Base-by-base conservation (phyloP, 768 basidiomycete species). In the Dentipellis sp. region DNA sequence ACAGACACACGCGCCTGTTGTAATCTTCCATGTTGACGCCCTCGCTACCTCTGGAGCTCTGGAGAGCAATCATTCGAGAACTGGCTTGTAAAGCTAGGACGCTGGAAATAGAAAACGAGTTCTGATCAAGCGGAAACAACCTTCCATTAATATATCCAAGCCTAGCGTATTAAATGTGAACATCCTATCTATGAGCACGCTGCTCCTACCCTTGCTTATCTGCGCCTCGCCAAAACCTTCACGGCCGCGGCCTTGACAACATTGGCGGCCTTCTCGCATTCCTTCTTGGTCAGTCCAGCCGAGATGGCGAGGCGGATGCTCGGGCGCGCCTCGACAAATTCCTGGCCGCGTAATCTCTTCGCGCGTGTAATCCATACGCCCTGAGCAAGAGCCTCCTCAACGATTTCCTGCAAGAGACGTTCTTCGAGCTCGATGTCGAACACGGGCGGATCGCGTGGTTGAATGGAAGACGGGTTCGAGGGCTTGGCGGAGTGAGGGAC, bases 281-380 rank as follows among this genome's bases (percentile, higher is more conserved):
- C 97, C 72, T 94, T 95, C 78, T 77, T 87, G 22, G 84, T 84
- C 61, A 97, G 68, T 12, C 83, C 92, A 12, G 84, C 80, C 4
- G 81, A 86, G 59, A 94, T 72, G 21, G 87, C 86, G n/a, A 98
- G 72, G 58, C 91, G 80, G 58, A 98, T 83, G 63, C 88, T 91
- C 38, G 97, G 93, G 48, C 84, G 76, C 14, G 82, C 78, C 67
- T 97, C 92, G 14, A 80, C 74, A 59, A 81, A 72, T 75, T 99
- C 95, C 71, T 97, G 94, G 5, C 86, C 83, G 51, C 80, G 79
- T 62, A 97, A 68, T 56, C 91, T 72, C 74, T 89, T 89, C 42
- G 92, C 86, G 21, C 90, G 79, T 2, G 92, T 94, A 57, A 97
- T 72, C 63, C 97, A 74, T 47, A 99, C 86, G 10, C 91, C 93